These are phyloP conservation scores for Ceratocystis variospora DNA, from an alignment of 2,329 filamentous ascomycete species.

Conservation along the genomic window DNA sequence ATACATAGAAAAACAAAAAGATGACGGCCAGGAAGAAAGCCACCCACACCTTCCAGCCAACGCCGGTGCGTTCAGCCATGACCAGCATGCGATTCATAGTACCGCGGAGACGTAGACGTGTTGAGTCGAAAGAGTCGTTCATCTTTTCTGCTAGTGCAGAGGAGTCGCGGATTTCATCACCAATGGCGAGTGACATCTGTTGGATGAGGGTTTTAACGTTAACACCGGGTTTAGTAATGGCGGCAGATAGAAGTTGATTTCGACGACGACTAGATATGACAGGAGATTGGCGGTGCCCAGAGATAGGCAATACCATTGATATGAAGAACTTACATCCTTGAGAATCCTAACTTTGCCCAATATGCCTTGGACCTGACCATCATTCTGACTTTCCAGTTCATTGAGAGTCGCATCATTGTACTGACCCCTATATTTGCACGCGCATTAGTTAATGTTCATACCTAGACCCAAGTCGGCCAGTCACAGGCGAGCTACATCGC, in stretches of 20 bases:
- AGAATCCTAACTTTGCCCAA: conserved; percentile 77
- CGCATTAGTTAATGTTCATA: not conserved
- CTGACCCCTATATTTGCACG: conserved; percentile 49
- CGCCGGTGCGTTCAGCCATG: conserved; percentile 90
- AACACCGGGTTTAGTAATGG: no score
- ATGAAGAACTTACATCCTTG: conserved; percentile 56
- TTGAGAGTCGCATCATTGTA: conserved; percentile 86
- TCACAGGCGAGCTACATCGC: no score
- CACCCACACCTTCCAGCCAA: conserved; percentile 91
- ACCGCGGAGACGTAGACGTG: conserved; percentile 63
- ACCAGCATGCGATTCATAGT: conserved; percentile 96
- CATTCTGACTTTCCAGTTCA: conserved; percentile 92
- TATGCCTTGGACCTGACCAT: conserved; percentile 78
- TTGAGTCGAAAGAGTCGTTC: conserved; percentile 86
- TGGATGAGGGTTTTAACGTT: no score
- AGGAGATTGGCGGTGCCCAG: no score
- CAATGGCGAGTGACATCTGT: conserved; percentile 81
- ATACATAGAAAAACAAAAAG: conserved; percentile 80
- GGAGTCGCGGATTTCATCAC: conserved; percentile 86
- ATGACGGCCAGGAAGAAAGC: conserved; percentile 74
- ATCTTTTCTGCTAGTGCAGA: conserved; percentile 83
- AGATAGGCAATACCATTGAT: not conserved
- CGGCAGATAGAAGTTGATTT: no score
- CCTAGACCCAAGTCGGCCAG: no score
- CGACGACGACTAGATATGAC: no score